Base-by-base conservation (phyloP, 345 rosid genomes). In the Moringa oleifera region DNA sequence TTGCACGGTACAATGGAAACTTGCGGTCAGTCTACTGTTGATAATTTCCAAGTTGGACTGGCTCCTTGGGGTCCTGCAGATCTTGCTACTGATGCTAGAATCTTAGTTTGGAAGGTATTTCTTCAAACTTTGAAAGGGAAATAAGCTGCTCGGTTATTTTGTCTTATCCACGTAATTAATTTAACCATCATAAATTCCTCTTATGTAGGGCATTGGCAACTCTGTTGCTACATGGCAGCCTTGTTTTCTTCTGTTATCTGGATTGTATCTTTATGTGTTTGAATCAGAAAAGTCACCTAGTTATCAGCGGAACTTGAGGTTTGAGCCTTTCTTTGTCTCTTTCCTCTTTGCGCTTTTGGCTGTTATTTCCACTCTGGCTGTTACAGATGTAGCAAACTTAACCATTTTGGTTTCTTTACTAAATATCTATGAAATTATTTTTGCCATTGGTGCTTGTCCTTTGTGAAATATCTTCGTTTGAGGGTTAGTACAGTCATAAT, bases 41-140 rank as follows among this genome's bases (percentile, higher is more conserved):
- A 82, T 77, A 74, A 83, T 68, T 72, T 79, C 67, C 88, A 77
- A 72, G 76, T 82, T 65, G 85, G 79, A 37, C 56, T 75, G 69
- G 74, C 84, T 31, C 80, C 85, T 57, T 83, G 95, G 93, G 76
- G 74, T 73, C 76, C 85, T 61, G 80, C 84, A 58, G 97, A 94
- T 77, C 85, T 94, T 69, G 78, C 81, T 57, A 66, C 66, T 55
- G 80, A 81, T 75, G 96, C 96, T 59, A 81, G 80, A 77, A 85
- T 94, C 70, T 85, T 94, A 77, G 96, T 90, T 54, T 94, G 99
- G 99, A 82, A 74, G 96, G 99, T 94, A 76, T 68, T 73, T 61
- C 31, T 33, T 71, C 23, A 57, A 45, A 17, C 51, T 11, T 24
- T 25, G 46, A n/a, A n/a, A n/a, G 56, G 31, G 59, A 54, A 62